A percentile compares a stretch with the other conserved stretches of the same genome.
Conservation (phyloP, 176 grass and related monocot species). For the Zizania latifolia region DNA sequence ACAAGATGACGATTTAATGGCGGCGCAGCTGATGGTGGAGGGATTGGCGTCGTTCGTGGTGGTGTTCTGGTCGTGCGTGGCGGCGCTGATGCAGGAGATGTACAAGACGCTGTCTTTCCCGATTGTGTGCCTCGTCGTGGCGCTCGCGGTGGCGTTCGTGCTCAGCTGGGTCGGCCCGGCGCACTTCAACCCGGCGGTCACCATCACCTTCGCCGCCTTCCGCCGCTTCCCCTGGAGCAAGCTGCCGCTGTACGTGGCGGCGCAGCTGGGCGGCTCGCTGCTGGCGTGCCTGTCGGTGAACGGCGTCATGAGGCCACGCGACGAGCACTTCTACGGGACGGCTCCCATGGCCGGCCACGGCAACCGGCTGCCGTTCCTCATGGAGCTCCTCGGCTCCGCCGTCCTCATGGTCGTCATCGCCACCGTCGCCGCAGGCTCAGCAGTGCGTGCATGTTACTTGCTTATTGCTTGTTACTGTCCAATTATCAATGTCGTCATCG, state of each 20-base stretch:
- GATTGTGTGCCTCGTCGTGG: conserved; percentile 36
- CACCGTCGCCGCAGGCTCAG: conserved; percentile 19
- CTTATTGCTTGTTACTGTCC: background rate
- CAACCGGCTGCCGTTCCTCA: conserved; percentile 34
- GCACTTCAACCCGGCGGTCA: conserved; percentile 62
- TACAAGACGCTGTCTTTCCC: conserved; percentile 35
- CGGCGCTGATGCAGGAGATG: conserved; percentile 51
- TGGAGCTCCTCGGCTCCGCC: conserved; percentile 50
- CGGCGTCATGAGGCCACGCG: conserved; percentile 23
- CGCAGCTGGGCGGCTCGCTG: conserved; percentile 37
- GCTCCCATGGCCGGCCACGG: background rate
- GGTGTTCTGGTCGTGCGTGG: conserved; percentile 44
- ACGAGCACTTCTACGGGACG: conserved; percentile 51
- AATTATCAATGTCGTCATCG: background rate
- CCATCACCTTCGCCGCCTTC: conserved; percentile 48
- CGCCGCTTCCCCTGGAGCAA: conserved; percentile 26
- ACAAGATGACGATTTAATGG: too few relatives aligned
- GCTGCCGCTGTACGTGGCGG: conserved; percentile 39
- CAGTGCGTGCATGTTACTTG: background rate
- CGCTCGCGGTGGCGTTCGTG: conserved; percentile 42
- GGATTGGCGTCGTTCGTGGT: conserved; percentile 27
- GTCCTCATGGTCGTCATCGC: conserved; percentile 62
- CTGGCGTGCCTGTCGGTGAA: conserved; percentile 33
- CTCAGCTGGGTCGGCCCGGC: conserved; percentile 40
- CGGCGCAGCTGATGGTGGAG: conserved; percentile 35